Evolutionary conservation across 352 stramenopile species (phyloP), one percentile per base, ranked within the genome.

Genomic region (Phytophthora sp.): DNA sequence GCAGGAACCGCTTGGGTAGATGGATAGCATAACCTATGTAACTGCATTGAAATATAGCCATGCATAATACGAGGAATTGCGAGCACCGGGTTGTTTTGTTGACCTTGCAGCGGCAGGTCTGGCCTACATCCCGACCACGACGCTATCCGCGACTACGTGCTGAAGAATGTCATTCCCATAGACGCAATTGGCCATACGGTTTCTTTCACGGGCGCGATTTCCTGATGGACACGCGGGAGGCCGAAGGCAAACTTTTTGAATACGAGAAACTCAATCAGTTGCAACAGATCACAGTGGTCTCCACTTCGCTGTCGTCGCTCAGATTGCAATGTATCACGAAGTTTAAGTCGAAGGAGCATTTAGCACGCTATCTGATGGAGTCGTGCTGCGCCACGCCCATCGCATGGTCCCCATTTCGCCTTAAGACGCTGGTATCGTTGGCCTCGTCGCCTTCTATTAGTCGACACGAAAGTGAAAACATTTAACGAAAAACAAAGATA

Each of bases 331-430:
- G 82, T n/a, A 58, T 91, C 16, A 89, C 71, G 5, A 63, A 62
- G 12, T 95, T 95, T 57, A 63, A 80, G 23, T 91, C 77, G 35
- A 39, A 72, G 18, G 73, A 90, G 41, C 73, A 94, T 7, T 57
- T 91, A 21, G 70, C 82, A 5, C 67, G 82, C 58, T 75, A 69
- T 23, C 52, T 94, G 41, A 63, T 90, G 45, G 87, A 84, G 3
- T 93, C 85, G 0, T 96, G 87, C 68, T 94, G 85, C 49, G 87
- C 87, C 24, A 68, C 68, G 9, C 87, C 88, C 18, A 89, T 95
- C 35, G 86, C 83, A 3, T 86, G 88, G 7, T 76, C 94, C 66
- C 87, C 87, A 1, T 96, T 96, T 68, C 77, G 76, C 46, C 63
- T 94, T 20, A 73, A 20, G 46, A 54, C 18, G 46, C 27, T 3